Evolutionary conservation across 257 asterid species (phyloP), one percentile per base, ranked within the genome.

Genomic region (Forsythia suspensa): DNA sequence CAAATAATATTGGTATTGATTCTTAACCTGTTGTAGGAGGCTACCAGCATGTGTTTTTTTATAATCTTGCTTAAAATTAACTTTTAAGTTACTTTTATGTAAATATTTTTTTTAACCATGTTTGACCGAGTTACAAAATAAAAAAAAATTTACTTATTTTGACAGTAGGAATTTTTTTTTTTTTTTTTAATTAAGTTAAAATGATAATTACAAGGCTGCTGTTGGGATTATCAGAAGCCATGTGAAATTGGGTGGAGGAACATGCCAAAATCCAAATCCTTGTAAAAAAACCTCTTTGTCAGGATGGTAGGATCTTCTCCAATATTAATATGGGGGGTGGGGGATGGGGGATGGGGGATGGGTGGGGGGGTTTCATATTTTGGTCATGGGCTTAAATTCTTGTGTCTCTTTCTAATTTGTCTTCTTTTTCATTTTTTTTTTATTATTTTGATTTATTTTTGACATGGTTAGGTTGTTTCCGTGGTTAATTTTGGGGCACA

Each of bases 181-280:
- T n/a, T n/a, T n/a, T n/a, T n/a, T n/a, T n/a, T n/a, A n/a, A n/a
- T n/a, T n/a, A n/a, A n/a, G n/a, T n/a, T n/a, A n/a, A n/a, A n/a
- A n/a, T n/a, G n/a, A n/a, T n/a, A n/a, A n/a, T n/a, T n/a, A n/a
- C 34, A n/a, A 24, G 74, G 69, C 4, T 43, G 20, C 8, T 79
- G 39, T 43, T 51, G 78, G 59, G 71, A 13, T 51, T 79, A 77
- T 82, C 67, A 81, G 89, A 85, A 77, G 71, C 92, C 97, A 91
- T 89, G 97, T 91, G 97, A 83, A 84, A 80, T 29, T 74, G 84
- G 79, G 85, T 51, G 73, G 74, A 61, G 48, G 89, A 91, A 89
- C 87, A 88, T 90, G 94, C 84, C 74, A 43, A n/a, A n/a, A n/a
- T n/a, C n/a, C n/a, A n/a, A 77, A 82, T 84, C 86, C 85, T 83